phyloP scores from a whole-genome alignment of 495 filamentous ascomycete species.

The Terfezia boudieri region DNA sequence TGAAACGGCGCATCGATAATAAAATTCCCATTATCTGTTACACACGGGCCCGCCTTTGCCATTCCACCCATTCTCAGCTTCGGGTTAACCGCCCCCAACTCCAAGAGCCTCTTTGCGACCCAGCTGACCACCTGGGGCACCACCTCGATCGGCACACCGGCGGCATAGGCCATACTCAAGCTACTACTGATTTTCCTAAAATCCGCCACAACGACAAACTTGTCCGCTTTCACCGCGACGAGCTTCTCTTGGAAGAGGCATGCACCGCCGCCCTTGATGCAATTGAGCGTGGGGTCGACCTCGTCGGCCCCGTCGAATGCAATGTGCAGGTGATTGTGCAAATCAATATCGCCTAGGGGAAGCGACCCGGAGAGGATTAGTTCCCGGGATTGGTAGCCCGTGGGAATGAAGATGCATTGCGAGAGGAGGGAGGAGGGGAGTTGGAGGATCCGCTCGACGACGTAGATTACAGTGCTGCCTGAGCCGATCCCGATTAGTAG shows the following conservation, averaged over 20 bases:
- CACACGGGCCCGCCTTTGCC: slow-evolving; percentile 55
- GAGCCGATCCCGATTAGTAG: slow-evolving; percentile 75
- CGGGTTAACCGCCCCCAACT: slow-evolving; percentile 45
- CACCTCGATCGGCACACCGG: slow-evolving; percentile 78
- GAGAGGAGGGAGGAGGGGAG: slow-evolving; percentile 35
- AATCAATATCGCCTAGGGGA: slow-evolving; percentile 50
- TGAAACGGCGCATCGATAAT: slow-evolving; percentile 49
- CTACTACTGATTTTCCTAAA: slow-evolving; percentile 63
- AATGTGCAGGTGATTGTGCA: slow-evolving; percentile 36
- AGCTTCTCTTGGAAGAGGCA: slow-evolving; percentile 97
- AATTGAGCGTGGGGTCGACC: slow-evolving; percentile 83
- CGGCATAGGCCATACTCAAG: slow-evolving; percentile 53
- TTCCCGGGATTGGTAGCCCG: slow-evolving; percentile 70
- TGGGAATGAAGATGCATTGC: slow-evolving; percentile 66
- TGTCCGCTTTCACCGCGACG: slow-evolving; percentile 60
- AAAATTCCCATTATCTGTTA: slow-evolving; percentile 87
- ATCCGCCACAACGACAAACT: slow-evolving; percentile 88
- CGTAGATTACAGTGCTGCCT: slow-evolving; percentile 83
- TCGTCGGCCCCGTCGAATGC: slow-evolving; percentile 93
- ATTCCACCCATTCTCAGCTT: slow-evolving; percentile 41
- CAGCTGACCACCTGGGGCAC: slow-evolving; percentile 53
- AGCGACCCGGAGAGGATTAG: slow-evolving; percentile 60
- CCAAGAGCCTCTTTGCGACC: slow-evolving; percentile 42
- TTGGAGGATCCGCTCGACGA: slow-evolving; percentile 77
- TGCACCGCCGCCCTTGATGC: slow-evolving; percentile 91